phyloP scores from a whole-genome alignment of 2,329 filamentous ascomycete species.

The Botrytis porri region DNA sequence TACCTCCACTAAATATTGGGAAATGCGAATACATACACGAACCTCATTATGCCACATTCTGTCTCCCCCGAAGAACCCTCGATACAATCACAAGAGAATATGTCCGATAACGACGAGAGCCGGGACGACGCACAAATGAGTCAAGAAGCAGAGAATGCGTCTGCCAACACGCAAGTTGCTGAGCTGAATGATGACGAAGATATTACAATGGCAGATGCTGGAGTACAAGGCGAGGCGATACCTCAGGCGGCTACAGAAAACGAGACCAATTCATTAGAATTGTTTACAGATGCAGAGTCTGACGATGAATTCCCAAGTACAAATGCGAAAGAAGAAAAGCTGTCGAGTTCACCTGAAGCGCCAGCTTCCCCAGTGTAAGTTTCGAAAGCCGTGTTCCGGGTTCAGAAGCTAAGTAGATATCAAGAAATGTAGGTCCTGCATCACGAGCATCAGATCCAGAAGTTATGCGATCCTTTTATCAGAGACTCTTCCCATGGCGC shows the following conservation, averaged over 20 bases:
- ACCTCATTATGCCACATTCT: constrained; percentile 47
- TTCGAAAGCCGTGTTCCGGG: background rate
- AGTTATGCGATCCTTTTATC: constrained; percentile 90
- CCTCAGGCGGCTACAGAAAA: constrained; percentile 21
- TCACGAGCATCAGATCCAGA: constrained; percentile 68
- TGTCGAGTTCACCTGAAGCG: constrained; percentile 44
- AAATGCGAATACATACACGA: background rate
- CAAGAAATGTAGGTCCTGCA: constrained; percentile 39
- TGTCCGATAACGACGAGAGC: constrained; percentile 35
- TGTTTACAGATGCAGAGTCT: constrained; percentile 57
- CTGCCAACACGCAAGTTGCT: constrained; percentile 21
- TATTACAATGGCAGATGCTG: constrained; percentile 32
- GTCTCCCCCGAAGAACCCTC: constrained; percentile 37
- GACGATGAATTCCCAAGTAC: constrained; percentile 61
- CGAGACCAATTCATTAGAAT: constrained; percentile 53
- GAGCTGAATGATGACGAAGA: constrained; percentile 28
- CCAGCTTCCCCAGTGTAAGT: constrained; percentile 47
- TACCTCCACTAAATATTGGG: background rate
- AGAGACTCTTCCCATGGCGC: constrained; percentile 91
- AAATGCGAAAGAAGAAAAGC: constrained; percentile 40
- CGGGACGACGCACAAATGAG: constrained; percentile 29
- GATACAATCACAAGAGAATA: constrained; percentile 41
- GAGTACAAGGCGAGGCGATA: constrained; percentile 16
- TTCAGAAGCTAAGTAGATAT: constrained; percentile 14
- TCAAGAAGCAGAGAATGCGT: constrained; percentile 11